These are phyloP conservation scores for Rhododendron griersonianum DNA, from an alignment of 148 eudicot genomes.

Conservation along the genomic window DNA sequence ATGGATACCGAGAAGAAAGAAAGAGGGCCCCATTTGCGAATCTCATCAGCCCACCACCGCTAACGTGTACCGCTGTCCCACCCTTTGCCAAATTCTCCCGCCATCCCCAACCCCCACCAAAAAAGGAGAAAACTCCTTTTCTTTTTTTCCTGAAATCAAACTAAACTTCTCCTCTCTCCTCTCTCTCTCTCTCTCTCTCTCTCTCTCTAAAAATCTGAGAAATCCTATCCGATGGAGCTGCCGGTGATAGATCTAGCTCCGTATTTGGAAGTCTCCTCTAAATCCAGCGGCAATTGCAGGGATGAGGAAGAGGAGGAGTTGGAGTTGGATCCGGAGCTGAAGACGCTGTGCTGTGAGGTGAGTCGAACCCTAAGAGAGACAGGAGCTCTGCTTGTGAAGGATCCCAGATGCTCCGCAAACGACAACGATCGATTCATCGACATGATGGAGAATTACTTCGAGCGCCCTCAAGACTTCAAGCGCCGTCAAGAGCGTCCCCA, in stretches of 20 bases:
- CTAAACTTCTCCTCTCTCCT: neutral
- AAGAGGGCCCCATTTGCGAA: too few relatives aligned
- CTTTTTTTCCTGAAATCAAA: neutral
- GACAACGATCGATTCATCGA: conserved; percentile 87
- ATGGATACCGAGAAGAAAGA: too few relatives aligned
- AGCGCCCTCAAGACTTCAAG: conserved; percentile 57
- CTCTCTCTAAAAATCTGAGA: too few relatives aligned
- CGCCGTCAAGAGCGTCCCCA: conserved; percentile 79
- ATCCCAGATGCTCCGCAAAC: conserved; percentile 70
- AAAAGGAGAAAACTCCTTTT: neutral
- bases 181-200: too few relatives aligned
- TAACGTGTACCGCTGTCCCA: conserved; percentile 10
- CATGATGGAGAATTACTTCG: conserved; percentile 91
- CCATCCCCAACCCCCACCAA: neutral
- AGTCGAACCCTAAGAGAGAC: conserved; percentile 75
- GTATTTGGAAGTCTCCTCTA: conserved; percentile 28
- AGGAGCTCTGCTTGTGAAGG: conserved; percentile 75
- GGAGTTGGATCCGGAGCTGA: conserved; percentile 26
- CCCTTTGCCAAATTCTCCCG: conserved; percentile 11
- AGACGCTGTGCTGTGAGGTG: conserved; percentile 52
- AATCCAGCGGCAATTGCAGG: neutral
- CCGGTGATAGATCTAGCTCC: conserved; percentile 75
- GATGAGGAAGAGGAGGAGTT: neutral
- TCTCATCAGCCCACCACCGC: neutral
- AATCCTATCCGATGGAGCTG: conserved; percentile 47